Evolutionary conservation across 129 eudicot species (phyloP).

Genomic region (Helianthus tuberosus): DNA sequence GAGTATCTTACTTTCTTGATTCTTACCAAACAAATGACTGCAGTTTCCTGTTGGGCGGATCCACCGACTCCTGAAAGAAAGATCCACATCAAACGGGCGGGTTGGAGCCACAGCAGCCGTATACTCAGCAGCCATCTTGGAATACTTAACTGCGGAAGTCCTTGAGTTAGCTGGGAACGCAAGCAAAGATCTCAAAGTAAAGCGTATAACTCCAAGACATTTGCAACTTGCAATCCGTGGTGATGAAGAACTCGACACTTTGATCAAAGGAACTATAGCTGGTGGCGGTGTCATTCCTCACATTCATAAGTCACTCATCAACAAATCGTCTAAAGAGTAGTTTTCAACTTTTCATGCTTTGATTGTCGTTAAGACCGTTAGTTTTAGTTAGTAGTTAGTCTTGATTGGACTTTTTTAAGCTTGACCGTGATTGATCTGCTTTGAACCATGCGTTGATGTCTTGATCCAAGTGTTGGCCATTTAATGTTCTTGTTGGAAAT

Average conservation of each 20-base stretch:
- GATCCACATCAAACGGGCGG: slow-evolving; percentile 22
- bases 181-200: slow-evolving; percentile 23
- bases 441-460: background rate
- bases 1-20: background rate
- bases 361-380: background rate
- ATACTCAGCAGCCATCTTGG: slow-evolving; percentile 14
- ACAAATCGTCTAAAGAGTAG: slow-evolving; percentile 18
- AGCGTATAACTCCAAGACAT: slow-evolving; percentile 22
- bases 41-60: slow-evolving; percentile 18
- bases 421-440: background rate
- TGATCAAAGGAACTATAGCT: slow-evolving; percentile 15
- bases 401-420: background rate
- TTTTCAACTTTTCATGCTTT: background rate
- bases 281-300: slow-evolving; percentile 24
- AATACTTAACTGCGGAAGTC: slow-evolving; percentile 14
- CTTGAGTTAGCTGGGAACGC: slow-evolving; percentile 22
- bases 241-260: slow-evolving; percentile 16
- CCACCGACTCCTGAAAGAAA: slow-evolving; percentile 12
- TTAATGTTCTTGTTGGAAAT: background rate
- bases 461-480: background rate
- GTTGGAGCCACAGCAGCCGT: slow-evolving; percentile 20
- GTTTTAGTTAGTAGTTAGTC: background rate
- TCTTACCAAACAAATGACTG: background rate
- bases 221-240: slow-evolving; percentile 19
- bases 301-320: slow-evolving; percentile 18